Percentiles rank a stretch among this genome's conserved stretches.
Conservation (phyloP, 2,329 filamentous ascomycete genomes). For the Bimuria novae-zelandiae region DNA sequence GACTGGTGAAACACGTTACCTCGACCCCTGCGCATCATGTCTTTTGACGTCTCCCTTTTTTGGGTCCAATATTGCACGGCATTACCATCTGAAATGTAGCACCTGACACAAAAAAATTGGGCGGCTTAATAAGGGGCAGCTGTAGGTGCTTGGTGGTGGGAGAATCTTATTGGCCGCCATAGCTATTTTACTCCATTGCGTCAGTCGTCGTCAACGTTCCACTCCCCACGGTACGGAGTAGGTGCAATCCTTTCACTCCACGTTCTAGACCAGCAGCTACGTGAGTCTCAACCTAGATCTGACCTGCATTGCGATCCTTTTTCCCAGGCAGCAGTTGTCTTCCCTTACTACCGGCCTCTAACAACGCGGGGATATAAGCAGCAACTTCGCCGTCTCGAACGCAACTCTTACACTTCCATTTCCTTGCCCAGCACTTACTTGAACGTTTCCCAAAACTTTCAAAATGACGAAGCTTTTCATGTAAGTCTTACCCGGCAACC, state of each 20-base stretch:
- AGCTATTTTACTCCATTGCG: background rate
- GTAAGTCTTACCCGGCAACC: conserved; percentile 6
- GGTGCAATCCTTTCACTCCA: no score
- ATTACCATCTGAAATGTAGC: no score
- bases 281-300: no score
- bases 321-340: background rate
- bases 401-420: no score
- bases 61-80: background rate
- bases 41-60: background rate
- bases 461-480: conserved; percentile 22
- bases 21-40: no score
- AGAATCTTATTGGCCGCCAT: background rate
- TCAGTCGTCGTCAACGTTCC: background rate
- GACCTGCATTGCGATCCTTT: no score
- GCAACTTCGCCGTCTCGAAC: no score
- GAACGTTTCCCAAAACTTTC: background rate
- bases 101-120: background rate
- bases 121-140: background rate
- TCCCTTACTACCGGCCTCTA: background rate
- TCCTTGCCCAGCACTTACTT: no score
- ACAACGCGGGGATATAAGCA: background rate
- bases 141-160: background rate
- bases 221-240: background rate
- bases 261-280: background rate
- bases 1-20: no score